Evolutionary conservation across 1,284 basidiomycete genomes (phyloP), one percentile per base, ranked within the genome.

Genomic region (Malassezia globosa): DNA sequence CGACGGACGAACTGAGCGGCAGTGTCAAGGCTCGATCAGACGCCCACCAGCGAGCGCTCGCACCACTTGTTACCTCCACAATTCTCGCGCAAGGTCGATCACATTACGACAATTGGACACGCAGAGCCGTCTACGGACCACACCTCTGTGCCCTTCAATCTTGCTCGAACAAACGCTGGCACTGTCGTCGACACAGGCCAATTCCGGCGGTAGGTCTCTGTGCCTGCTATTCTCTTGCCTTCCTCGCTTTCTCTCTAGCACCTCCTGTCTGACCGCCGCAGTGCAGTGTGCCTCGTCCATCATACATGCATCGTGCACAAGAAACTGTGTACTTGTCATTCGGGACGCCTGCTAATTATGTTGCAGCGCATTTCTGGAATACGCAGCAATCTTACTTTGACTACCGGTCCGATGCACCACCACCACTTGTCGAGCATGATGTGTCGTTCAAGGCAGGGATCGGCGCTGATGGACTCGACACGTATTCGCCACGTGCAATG

Each of bases 331-430:
- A 64, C 54, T 55, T 69, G 43, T 61, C 65, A 16, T 63, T 69
- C 26, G 66, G 66, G 29, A 55, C 59, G 11, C 52, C 64, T 39
- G 56, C 66, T 31, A 64, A 66, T 37, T 60, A 66, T 54, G 58
- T 64, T 35, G 49, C 66, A 7, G 66, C 65, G 11, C 63, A 67
- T 48, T 69, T 64, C 37, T 69, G 63, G 61, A 69, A 69, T 42
- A 45, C 62, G 37, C 66, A 69, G 29, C 56, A 65, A 37, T 54
- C 59, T 19, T 67, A 69, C 51, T 65, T 67, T 38, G 51, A 56
- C 31, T 31, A 46, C n/a, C 31, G 43, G 18, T 36, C 42, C 1
- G 22, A 42, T 3, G 48, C 50, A 0, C 42, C 51, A 5, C 55
- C 52, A 4, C 54, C 61, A 1, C 47, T 66, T 11, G 51, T 68